Conservation (phyloP, 306 rosid genomes). For the Rosa multiflora region DNA sequence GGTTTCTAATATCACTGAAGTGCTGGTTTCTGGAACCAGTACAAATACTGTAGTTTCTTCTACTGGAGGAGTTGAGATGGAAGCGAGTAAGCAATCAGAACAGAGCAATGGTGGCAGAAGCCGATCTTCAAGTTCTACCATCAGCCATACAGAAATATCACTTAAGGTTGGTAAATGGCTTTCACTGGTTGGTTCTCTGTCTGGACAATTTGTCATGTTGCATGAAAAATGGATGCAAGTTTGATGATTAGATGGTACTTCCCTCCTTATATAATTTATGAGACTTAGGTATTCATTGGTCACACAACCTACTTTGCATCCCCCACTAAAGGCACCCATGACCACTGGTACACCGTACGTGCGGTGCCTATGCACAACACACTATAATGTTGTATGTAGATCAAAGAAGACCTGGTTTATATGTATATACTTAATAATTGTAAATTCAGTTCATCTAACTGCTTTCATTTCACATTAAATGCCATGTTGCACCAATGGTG, state of each 20-base stretch:
- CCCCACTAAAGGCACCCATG: neutral
- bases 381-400: neutral
- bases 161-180: slow-evolving; percentile 56
- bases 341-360: neutral
- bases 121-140: slow-evolving; percentile 34
- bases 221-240: neutral
- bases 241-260: neutral
- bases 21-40: slow-evolving; percentile 38
- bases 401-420: slow-evolving; percentile 1
- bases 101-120: slow-evolving; percentile 33
- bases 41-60: slow-evolving; percentile 38
- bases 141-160: slow-evolving; percentile 47
- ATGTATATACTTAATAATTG: neutral
- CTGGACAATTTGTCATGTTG: neutral
- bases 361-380: neutral
- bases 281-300: neutral
- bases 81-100: slow-evolving; percentile 44
- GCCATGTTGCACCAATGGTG: neutral
- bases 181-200: slow-evolving; percentile 11
- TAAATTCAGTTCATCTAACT: neutral
- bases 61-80: slow-evolving; percentile 36
- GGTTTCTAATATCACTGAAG: slow-evolving; percentile 35
- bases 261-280: neutral
- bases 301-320: neutral
- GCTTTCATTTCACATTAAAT: neutral